These are phyloP conservation scores for Caloboletus inedulis DNA, from an alignment of 1,284 basidiomycete species.

Conservation along the genomic window DNA sequence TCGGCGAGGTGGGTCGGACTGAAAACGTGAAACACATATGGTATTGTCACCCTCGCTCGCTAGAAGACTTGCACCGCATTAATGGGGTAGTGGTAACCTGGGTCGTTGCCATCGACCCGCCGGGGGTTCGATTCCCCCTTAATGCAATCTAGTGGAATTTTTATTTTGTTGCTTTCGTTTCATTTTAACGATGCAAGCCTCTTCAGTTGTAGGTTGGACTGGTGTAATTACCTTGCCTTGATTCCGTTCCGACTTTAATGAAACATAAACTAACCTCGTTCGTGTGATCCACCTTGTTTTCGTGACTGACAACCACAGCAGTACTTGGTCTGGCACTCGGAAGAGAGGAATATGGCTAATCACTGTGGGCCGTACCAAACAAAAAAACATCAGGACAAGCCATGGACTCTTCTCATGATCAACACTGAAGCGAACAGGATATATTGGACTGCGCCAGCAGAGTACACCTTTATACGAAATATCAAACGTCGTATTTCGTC, in stretches of 20 bases:
- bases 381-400: not conserved
- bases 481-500: not conserved
- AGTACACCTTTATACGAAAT: not conserved
- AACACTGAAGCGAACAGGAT: not conserved
- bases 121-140: constrained; percentile 78
- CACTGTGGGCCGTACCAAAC: not conserved
- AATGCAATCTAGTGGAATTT: constrained; percentile 44
- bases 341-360: not conserved
- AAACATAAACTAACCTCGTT: no score
- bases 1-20: no score
- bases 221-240: no score
- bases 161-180: no score
- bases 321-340: not conserved
- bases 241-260: no score
- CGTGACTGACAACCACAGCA: not conserved
- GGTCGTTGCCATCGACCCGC: constrained; percentile 54
- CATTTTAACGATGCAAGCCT: no score
- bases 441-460: not conserved
- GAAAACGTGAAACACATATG: no score
- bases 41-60: no score
- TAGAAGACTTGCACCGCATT: constrained; percentile 27
- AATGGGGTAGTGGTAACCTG: constrained; percentile 39
- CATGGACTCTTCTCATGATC: not conserved
- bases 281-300: not conserved
- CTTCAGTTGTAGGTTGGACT: no score